A percentile compares a stretch with the other conserved stretches of the same genome.
phyloP scores from a whole-genome alignment of 306 rosid species.

The Lupinus albus region DNA sequence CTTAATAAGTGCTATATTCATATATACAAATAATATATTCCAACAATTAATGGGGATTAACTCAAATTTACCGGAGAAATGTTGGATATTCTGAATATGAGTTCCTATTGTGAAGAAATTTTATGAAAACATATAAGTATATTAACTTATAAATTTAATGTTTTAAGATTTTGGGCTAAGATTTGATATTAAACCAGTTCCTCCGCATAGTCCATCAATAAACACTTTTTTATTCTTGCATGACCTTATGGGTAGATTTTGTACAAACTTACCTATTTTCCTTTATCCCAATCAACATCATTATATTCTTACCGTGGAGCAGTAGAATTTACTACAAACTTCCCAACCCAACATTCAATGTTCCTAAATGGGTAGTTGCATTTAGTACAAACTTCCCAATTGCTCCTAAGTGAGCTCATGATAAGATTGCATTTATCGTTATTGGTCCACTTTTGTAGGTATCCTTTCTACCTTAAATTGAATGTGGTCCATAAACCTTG shows the following conservation, averaged over 20 bases:
- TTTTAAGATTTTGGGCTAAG: too few relatives aligned
- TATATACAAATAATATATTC: too few relatives aligned
- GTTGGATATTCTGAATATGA: too few relatives aligned
- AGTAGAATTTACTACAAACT: not conserved
- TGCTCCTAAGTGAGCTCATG: slow-evolving; percentile 14
- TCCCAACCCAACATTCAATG: slow-evolving; percentile 11
- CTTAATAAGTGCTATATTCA: too few relatives aligned
- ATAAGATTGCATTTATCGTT: slow-evolving; percentile 47
- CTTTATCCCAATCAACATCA: slow-evolving; percentile 34
- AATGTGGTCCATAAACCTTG: slow-evolving; percentile 53
- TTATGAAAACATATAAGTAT: too few relatives aligned
- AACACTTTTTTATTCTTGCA: too few relatives aligned
- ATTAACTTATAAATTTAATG: too few relatives aligned
- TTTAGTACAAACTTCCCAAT: slow-evolving; percentile 7
- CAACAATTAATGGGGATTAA: too few relatives aligned
- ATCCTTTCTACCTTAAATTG: slow-evolving; percentile 32
- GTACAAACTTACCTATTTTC: slow-evolving; percentile 7
- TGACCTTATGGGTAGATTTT: slow-evolving; percentile 21
- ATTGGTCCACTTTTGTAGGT: slow-evolving; percentile 47
- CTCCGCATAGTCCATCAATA: too few relatives aligned
- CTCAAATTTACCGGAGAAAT: too few relatives aligned
- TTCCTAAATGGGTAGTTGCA: slow-evolving; percentile 20
- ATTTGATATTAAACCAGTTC: too few relatives aligned
- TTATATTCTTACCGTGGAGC: slow-evolving; percentile 17
- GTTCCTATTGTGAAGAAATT: too few relatives aligned